Evolutionary conservation across 1,284 basidiomycete species (phyloP), one percentile per base, ranked within the genome.

Genomic region (Heimioporus retisporus): DNA sequence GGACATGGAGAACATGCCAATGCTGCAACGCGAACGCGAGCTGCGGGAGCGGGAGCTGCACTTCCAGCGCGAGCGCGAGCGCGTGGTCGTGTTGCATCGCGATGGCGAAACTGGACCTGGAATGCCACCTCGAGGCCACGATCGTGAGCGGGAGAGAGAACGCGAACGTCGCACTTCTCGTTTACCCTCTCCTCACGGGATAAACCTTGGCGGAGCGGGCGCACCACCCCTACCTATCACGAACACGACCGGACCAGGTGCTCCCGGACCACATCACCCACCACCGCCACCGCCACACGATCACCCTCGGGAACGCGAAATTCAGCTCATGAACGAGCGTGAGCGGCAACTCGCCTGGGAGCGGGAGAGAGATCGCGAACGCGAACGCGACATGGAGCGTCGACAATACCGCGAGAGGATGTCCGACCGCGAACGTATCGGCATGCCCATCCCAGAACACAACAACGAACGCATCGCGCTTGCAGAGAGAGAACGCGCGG

Each of bases 61-160:
- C 25, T 68, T 75, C 10, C 75, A 72, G 16, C 76, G 75, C 5
- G 75, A 76, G 65, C 76, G 76, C 4, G 75, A 76, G 21, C 77
- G 75, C 21, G 65, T 79, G 35, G 57, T 63, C 16, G 62, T 25
- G 31, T 28, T 68, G 21, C 73, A 75, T 42, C 75, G 79, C 51
- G 80, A 81, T 3, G 73, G 72, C 0, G 80, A 79, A 63, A 68
- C 69, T 7, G 76, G 73, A 40, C 74, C 71, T 0, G 75, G 76
- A 6, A 67, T 76, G 13, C 68, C 68, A 0, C 67, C 74, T 21
- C 68, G 74, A 2, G 67, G 40, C 54, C 67, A 71, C 51, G 75
- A 79, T n/a, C 76, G 76, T 48, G 74, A 78, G 21, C 66, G 75
- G 48, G 76, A 77, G 43, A 68, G 75, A 64, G 75, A 78, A 19